Evolutionary conservation across 192 early-diverging fungal species (phyloP), one percentile per base, ranked within the genome.

Genomic region (Piromyces sp.): DNA sequence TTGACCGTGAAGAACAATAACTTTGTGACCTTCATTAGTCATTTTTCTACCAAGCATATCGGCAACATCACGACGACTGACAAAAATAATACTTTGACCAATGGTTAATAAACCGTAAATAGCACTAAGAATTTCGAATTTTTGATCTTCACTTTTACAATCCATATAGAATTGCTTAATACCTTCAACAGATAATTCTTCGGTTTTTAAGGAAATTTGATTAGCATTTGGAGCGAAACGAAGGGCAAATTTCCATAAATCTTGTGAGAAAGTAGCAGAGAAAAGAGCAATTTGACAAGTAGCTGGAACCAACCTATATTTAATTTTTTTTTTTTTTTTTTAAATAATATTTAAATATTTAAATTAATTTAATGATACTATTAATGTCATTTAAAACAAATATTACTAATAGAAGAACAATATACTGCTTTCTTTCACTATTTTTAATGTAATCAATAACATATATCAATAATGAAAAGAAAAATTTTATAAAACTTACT

Each of bases 131-230:
- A 92, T 90, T 80, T 94, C 91, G 79, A 93, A 89, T 86, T 98
- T 98, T 86, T 95, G 92, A n/a, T 91, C 83, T 78, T 89, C 90
- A 81, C 86, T 85, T 79, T 87, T 89, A 86, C 96, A 98, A 87
- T 97, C 94, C 93, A 99, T 95, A 86, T 97, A 99, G 83, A 96
- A 95, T 88, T 99, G 97, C 82, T 94, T 94, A 86, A 99, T 98
- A 11, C 91, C 93, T 30, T 96, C 93, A 13, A 99, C 97, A 2
- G 94, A 95, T 17, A 99, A 87, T 85, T 99, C 97, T 79, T 96
- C 94, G 30, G 89, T 87, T 82, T 93, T 93, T 68, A 99, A 87
- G 0, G 89, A 90, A 83, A 99, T 94, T 87, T 93, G 89, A 86
- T 96, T 95, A 29, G 97, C 94, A 37, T 92, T 84, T 22, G 94